These are phyloP conservation scores for Hypoxylon perforatum DNA, from an alignment of 495 filamentous ascomycete genomes.

Conservation along the genomic window DNA sequence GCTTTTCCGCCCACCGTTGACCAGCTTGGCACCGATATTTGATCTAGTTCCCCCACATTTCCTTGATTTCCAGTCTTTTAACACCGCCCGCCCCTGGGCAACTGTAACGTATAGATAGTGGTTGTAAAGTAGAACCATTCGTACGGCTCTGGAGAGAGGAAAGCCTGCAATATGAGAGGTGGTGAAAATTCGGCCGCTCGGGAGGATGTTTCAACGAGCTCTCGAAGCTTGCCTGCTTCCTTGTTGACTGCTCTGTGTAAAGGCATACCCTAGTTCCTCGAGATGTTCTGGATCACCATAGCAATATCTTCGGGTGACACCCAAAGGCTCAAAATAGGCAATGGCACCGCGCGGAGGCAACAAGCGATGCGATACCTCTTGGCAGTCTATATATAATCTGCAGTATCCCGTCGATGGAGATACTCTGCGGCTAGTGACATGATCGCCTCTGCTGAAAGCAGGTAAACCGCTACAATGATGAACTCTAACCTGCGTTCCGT, in stretches of 20 bases:
- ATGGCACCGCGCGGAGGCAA: slow-evolving; percentile 11
- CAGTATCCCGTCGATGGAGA: slow-evolving; percentile 2
- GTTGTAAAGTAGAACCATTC: slow-evolving; percentile 9
- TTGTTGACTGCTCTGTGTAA: slow-evolving; percentile 1
- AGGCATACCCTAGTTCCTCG: slow-evolving; percentile 8
- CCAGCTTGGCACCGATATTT: slow-evolving; percentile 17
- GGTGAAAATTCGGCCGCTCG: slow-evolving; percentile 41
- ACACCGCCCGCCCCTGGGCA: slow-evolving; percentile 3
- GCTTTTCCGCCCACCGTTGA: slow-evolving; percentile 10
- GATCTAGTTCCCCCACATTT: slow-evolving; percentile 18
- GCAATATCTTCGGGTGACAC: slow-evolving; percentile 20
- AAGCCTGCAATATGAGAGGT: slow-evolving; percentile 30
- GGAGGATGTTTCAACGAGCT: slow-evolving; percentile 37
- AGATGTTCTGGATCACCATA: slow-evolving; percentile 11
- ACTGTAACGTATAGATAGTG: slow-evolving; percentile 11
- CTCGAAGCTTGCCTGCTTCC: slow-evolving; percentile 9
- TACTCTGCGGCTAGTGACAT: slow-evolving; percentile 15
- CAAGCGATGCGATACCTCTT: slow-evolving; percentile 12
- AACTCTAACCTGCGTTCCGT: slow-evolving; percentile 16
- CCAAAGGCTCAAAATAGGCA: slow-evolving; percentile 1
- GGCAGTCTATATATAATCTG: slow-evolving; percentile 27
- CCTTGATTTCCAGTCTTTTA: slow-evolving; percentile 1
- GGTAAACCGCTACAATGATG: slow-evolving; percentile 26
- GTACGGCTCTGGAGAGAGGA: slow-evolving; percentile 1
- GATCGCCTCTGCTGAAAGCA: slow-evolving; percentile 18